Percentiles rank a stretch among this genome's conserved stretches.
Evolutionary conservation across 2,329 filamentous ascomycete genomes (phyloP).

Genomic region (Alternaria hordeiaustralica): DNA sequence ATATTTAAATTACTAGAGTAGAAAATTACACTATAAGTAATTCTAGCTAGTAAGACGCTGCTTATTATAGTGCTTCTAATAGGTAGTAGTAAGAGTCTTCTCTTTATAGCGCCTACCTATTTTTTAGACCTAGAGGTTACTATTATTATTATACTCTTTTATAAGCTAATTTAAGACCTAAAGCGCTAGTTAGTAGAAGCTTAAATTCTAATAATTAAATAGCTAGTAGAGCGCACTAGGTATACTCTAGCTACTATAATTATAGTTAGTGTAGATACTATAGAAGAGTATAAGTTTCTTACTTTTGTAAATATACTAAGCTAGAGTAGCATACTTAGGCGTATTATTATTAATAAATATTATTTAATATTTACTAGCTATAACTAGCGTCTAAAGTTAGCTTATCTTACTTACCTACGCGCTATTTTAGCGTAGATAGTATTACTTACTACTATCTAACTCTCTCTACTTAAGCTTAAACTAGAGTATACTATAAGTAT

Average conservation of each 20-base stretch:
- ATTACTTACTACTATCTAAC: conserved; percentile 15
- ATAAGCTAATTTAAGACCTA: conserved; percentile 18
- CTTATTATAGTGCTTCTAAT: conserved; percentile 20
- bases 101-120: conserved; percentile 25
- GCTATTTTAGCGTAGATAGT: conserved; percentile 14
- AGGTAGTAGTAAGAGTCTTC: conserved; percentile 30
- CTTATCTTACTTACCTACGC: conserved; percentile 13
- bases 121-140: conserved; percentile 19
- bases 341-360: conserved; percentile 25
- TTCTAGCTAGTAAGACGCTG: too few relatives aligned
- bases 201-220: too few relatives aligned
- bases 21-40: too few relatives aligned
- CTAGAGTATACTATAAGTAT: too few relatives aligned
- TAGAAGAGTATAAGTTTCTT: conserved; percentile 12
- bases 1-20: too few relatives aligned
- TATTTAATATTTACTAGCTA: conserved; percentile 18
- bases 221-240: conserved; percentile 3
- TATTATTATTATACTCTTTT: conserved; percentile 25
- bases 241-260: conserved; percentile 17
- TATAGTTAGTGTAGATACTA: conserved; percentile 15
- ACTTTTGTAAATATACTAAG: conserved; percentile 12
- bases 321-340: conserved; percentile 7
- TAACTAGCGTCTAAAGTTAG: conserved; percentile 19
- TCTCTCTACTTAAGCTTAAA: too few relatives aligned
- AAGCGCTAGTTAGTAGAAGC: too few relatives aligned